phyloP scores from a whole-genome alignment of 768 basidiomycete genomes.

The Mycena indigotica region DNA sequence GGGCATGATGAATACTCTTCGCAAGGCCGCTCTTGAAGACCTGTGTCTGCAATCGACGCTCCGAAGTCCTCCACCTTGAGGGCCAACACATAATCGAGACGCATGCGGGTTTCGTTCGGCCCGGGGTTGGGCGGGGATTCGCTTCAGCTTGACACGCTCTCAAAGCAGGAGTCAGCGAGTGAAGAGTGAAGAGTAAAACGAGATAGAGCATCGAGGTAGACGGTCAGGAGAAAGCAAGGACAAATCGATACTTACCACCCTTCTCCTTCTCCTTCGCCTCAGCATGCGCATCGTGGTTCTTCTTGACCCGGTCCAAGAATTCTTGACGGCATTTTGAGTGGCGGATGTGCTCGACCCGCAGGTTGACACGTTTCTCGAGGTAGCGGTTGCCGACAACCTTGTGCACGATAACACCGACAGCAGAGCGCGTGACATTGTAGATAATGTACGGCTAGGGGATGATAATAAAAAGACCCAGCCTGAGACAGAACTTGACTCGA shows the following conservation, averaged over 20 bases:
- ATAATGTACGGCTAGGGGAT: slow-evolving; percentile 97
- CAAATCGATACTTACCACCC: too few relatives aligned
- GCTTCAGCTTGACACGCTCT: too few relatives aligned
- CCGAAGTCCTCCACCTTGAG: slow-evolving; percentile 99
- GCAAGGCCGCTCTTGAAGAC: slow-evolving; percentile 99
- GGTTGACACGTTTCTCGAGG: slow-evolving; percentile 99
- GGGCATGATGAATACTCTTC: slow-evolving; percentile 98
- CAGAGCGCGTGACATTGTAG: slow-evolving; percentile 95
- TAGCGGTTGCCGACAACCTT: slow-evolving; percentile 99
- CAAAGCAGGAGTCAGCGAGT: too few relatives aligned
- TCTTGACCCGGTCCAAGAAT: slow-evolving; percentile 94
- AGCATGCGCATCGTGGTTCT: slow-evolving; percentile 80
- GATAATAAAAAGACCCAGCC: too few relatives aligned
- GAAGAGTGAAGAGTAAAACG: too few relatives aligned
- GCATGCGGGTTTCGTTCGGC: slow-evolving; percentile 98
- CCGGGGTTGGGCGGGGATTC: too few relatives aligned
- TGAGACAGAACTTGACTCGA: too few relatives aligned
- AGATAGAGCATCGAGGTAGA: too few relatives aligned
- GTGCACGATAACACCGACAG: slow-evolving; percentile 96
- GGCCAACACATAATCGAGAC: slow-evolving; percentile 99
- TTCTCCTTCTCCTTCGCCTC: slow-evolving; percentile 91
- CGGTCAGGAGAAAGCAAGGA: too few relatives aligned
- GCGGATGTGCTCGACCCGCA: slow-evolving; percentile 92
- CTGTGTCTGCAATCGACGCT: slow-evolving; percentile 97
- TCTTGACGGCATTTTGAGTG: slow-evolving; percentile 98